Base-by-base conservation (phyloP, 1,284 basidiomycete species). In the Vanrija sp. region DNA sequence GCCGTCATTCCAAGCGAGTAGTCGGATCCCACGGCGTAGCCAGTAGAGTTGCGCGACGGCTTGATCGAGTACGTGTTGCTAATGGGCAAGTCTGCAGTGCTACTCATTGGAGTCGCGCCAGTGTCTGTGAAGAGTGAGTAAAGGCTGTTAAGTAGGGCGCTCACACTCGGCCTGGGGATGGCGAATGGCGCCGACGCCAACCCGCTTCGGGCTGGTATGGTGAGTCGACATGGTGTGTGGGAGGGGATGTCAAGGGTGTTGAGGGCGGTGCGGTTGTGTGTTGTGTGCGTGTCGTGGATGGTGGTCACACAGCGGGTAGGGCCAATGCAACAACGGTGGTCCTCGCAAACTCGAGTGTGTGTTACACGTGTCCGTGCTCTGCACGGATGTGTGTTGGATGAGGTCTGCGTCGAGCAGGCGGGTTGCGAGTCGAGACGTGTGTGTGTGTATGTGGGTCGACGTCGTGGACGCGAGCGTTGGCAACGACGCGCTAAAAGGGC, bases 121-220 rank as follows among this genome's bases (percentile, higher is more conserved):
- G 66, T 75, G 62, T 77, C 75, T 77, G 45, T 29, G 10, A 39
- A 28, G 34, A 43, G 45, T 43, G 47, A 49, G 43, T 44, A n/a
- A 43, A 23, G 21, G 34, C 21, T 42, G 46, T 18, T 44, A 21
- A 44, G 46, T 25, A 46, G 34, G 40, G 47, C 19, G 70, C 74
- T 66, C 47, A 76, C 74, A 75, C 39, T 65, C 62, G 19, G 65
- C 61, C 51, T 77, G 75, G 10, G 75, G 75, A 68, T 77, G 75
- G 43, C 69, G 66, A 34, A 77, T 77, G 49, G 73, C 68, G 49
- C 64, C 63, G n/a, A 52, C 51, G n/a, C 59, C 59, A 55, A 57
- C 28, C 39, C 59, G 59, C 55, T 72, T 72, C 3, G 72, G 72
- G 55, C 66, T 69, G 19, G 69, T 72, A 46, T 67, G 67, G 52